Conservation (phyloP, 768 basidiomycete genomes). For the Auricularia heimuer region DNA sequence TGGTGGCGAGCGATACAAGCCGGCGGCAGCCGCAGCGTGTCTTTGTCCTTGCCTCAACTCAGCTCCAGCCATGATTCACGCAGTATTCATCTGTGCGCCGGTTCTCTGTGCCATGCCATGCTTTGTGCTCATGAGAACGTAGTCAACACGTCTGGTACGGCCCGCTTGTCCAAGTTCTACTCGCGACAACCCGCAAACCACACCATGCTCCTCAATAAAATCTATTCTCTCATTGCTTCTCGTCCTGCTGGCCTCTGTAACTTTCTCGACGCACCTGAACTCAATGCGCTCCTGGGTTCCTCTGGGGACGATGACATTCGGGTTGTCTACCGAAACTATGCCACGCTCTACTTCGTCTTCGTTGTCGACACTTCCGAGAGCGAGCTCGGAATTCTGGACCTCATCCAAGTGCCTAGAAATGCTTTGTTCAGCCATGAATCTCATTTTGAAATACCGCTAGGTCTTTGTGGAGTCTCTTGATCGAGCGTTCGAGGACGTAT, state of each 20-base stretch:
- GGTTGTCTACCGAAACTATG: conserved; percentile 92
- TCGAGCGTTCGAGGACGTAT: conserved; percentile 94
- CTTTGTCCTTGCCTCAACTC: neutral
- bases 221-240: conserved; percentile 77
- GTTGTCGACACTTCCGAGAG: conserved; percentile 95
- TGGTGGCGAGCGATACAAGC: neutral
- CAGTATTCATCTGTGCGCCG: conserved; percentile 68
- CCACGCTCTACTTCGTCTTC: conserved; percentile 94
- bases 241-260: conserved; percentile 84
- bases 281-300: conserved; percentile 60
- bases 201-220: conserved; percentile 61
- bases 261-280: conserved; percentile 88
- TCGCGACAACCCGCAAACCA: conserved; percentile 36
- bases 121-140: conserved; percentile 11
- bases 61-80: conserved; percentile 56
- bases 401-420: conserved; percentile 71
- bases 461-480: conserved; percentile 97
- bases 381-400: conserved; percentile 88
- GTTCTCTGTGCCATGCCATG: conserved; percentile 14
- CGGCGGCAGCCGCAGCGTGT: neutral
- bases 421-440: neutral
- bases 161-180: conserved; percentile 83
- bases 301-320: conserved; percentile 50
- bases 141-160: conserved; percentile 92
- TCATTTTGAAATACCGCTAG: conserved; percentile 28